Percentiles rank a stretch among this genome's conserved stretches.
Evolutionary conservation across 176 grass and related monocot genomes (phyloP).

Genomic region (Carex myosuroides): DNA sequence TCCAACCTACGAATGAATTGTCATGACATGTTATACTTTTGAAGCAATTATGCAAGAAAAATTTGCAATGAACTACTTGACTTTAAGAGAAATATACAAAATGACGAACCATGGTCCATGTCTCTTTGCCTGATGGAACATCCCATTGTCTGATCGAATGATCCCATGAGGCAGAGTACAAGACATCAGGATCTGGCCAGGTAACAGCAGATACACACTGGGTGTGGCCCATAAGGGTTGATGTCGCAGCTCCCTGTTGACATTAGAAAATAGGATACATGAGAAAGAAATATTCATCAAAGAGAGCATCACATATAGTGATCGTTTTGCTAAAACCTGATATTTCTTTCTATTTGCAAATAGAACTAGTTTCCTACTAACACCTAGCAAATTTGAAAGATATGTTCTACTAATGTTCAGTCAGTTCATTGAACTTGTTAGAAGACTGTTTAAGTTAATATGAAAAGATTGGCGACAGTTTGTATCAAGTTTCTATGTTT

Average conservation of each 20-base stretch:
- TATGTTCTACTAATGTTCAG: background rate
- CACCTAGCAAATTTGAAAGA: background rate
- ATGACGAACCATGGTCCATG: slow-evolving; percentile 64
- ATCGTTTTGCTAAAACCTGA: background rate
- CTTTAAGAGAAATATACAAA: background rate
- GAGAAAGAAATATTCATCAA: slow-evolving; percentile 11
- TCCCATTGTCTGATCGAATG: slow-evolving; percentile 96
- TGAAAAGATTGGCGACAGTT: background rate
- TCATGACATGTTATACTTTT: background rate
- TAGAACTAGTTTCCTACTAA: background rate
- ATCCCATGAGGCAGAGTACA: slow-evolving; percentile 98
- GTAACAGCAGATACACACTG: slow-evolving; percentile 76
- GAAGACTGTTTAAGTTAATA: background rate
- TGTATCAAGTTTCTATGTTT: background rate
- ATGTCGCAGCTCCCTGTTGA: slow-evolving; percentile 51
- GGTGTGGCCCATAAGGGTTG: slow-evolving; percentile 75
- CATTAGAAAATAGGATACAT: slow-evolving; percentile 3
- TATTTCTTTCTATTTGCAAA: background rate
- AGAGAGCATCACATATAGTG: background rate
- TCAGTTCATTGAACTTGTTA: background rate
- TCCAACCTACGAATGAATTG: slow-evolving; percentile 45
- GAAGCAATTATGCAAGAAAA: background rate
- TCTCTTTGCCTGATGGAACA: slow-evolving; percentile 59
- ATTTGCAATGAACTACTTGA: background rate
- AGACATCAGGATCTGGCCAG: slow-evolving; percentile 57